phyloP scores from a whole-genome alignment of 805 yeast species.

The Lipomyces oligophaga region DNA sequence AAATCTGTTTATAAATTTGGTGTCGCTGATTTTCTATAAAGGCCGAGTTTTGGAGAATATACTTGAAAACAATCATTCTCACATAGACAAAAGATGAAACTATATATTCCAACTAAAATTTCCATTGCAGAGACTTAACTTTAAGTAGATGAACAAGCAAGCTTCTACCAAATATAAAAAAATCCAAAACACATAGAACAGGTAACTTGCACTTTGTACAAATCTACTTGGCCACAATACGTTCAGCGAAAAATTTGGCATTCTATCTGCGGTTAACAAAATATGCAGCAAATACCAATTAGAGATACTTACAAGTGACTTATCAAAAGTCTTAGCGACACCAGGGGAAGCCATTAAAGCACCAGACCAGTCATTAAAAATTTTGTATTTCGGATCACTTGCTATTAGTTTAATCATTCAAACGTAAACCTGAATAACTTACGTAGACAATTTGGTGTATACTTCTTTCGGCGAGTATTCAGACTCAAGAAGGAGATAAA shows the following conservation, averaged over 20 bases:
- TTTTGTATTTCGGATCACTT: constrained; percentile 27
- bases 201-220: too few species aligned
- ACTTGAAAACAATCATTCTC: too few species aligned
- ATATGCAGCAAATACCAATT: not conserved
- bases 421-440: not conserved
- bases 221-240: too few species aligned
- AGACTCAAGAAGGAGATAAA: constrained; percentile 16
- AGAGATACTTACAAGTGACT: constrained; percentile 5
- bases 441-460: constrained; percentile 13
- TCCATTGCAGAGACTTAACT: too few species aligned
- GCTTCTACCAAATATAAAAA: too few species aligned
- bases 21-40: too few species aligned
- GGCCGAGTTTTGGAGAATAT: too few species aligned
- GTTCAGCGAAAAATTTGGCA: not conserved
- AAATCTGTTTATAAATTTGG: too few species aligned
- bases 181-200: too few species aligned
- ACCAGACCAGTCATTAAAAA: constrained; percentile 27
- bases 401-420: not conserved
- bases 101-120: too few species aligned
- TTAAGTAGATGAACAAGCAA: too few species aligned
- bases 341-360: constrained; percentile 28
- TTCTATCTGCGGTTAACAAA: not conserved
- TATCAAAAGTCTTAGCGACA: constrained; percentile 27
- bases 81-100: too few species aligned
- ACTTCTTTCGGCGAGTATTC: constrained; percentile 2